These are phyloP conservation scores for Artomyces pyxidatus DNA, from an alignment of 768 basidiomycete species.

Conservation along the genomic window DNA sequence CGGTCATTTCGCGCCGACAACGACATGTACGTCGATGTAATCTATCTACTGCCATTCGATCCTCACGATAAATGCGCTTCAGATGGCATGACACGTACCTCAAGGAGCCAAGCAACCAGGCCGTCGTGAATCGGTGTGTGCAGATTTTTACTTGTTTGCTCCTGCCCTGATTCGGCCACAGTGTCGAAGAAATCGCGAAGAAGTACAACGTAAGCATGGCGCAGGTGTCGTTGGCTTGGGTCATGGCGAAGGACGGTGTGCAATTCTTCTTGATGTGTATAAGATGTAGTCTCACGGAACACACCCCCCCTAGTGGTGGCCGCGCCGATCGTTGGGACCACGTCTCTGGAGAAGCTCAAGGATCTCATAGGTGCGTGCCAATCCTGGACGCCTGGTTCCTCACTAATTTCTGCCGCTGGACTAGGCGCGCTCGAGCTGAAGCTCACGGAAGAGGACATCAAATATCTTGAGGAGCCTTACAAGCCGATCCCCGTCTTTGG, in stretches of 20 bases:
- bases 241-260: constrained; percentile 18
- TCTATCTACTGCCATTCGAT: too few species aligned
- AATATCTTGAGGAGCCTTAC: constrained; percentile 32
- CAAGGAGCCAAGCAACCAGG: constrained; percentile 9
- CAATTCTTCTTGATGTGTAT: neutral
- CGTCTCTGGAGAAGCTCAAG: constrained; percentile 24
- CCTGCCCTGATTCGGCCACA: neutral
- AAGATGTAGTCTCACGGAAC: neutral
- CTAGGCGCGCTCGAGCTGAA: constrained; percentile 26
- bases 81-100: constrained; percentile 10
- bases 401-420: neutral
- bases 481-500: constrained; percentile 4
- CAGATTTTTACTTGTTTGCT: neutral
- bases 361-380: constrained; percentile 23
- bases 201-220: constrained; percentile 28
- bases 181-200: constrained; percentile 29
- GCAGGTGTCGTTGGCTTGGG: constrained; percentile 32
- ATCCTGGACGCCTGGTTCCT: neutral
- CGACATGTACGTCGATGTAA: constrained; percentile 18
- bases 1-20: constrained; percentile 16
- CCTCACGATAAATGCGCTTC: too few species aligned
- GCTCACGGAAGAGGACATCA: constrained; percentile 33
- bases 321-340: constrained; percentile 31
- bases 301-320: constrained; percentile 9
- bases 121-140: constrained; percentile 8